These are phyloP conservation scores for Sonneratia caseolaris DNA, from an alignment of 345 rosid species.

Conservation along the genomic window DNA sequence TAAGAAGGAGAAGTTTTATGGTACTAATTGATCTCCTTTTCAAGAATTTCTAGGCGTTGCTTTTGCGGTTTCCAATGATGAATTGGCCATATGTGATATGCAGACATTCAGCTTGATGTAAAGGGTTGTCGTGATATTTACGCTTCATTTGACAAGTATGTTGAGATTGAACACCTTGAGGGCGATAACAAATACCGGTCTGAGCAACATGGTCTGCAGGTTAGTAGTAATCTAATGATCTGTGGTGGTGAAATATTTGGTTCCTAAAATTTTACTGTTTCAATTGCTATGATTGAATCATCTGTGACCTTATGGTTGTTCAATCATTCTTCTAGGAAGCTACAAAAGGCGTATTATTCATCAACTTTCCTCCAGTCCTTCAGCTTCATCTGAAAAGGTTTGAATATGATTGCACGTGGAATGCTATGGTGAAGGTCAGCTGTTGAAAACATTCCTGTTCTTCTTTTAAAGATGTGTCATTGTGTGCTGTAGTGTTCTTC, in stretches of 20 bases:
- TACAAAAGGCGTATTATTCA: slow-evolving; percentile 80
- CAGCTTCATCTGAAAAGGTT: slow-evolving; percentile 92
- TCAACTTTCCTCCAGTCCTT: slow-evolving; percentile 95
- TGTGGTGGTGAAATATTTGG: background rate
- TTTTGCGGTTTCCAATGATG: slow-evolving; percentile 5
- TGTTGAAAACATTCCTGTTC: background rate
- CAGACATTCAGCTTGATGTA: slow-evolving; percentile 97
- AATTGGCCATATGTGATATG: slow-evolving; percentile 4
- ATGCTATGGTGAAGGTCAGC: slow-evolving; percentile 91
- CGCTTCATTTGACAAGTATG: slow-evolving; percentile 96
- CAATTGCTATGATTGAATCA: slow-evolving; percentile 1
- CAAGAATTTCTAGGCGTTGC: background rate
- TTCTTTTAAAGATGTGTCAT: background rate
- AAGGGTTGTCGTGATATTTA: slow-evolving; percentile 96
- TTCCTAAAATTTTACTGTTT: background rate
- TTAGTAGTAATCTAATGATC: slow-evolving; percentile 9
- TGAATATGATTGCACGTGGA: slow-evolving; percentile 91
- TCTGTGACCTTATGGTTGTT: background rate
- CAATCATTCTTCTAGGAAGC: slow-evolving; percentile 58
- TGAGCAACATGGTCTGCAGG: slow-evolving; percentile 90
- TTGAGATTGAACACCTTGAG: slow-evolving; percentile 93
- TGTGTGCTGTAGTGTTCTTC: too few species aligned
- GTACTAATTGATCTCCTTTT: slow-evolving; percentile 23
- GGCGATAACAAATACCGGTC: slow-evolving; percentile 96
- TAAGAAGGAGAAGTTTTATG: slow-evolving; percentile 93